These are phyloP conservation scores for Ophiostoma ulmi DNA, from an alignment of 2,329 filamentous ascomycete species.

Conservation along the genomic window DNA sequence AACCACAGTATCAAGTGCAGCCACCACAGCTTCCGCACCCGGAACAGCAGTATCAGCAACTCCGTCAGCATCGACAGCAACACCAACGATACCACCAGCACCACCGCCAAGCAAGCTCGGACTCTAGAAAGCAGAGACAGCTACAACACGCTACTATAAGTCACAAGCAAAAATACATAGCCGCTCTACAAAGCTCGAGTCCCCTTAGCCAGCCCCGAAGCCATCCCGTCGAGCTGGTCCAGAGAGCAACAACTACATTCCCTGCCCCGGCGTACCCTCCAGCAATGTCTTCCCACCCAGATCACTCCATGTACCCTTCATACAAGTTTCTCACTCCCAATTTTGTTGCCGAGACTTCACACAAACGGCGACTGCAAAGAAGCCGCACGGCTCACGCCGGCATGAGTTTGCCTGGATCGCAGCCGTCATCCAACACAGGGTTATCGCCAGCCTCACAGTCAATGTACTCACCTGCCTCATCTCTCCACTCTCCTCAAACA, in stretches of 20 bases:
- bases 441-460: background rate
- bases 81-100: background rate
- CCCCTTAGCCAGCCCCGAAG: background rate
- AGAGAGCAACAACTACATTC: background rate
- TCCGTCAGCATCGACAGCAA: background rate
- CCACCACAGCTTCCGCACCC: background rate
- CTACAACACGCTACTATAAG: background rate
- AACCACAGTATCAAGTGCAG: slow-evolving; percentile 1
- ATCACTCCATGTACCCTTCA: slow-evolving; percentile 22
- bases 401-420: background rate
- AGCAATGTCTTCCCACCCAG: slow-evolving; percentile 20
- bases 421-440: background rate
- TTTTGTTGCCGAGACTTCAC: slow-evolving; percentile 7
- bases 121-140: slow-evolving; percentile 2
- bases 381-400: background rate
- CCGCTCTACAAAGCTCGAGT: background rate
- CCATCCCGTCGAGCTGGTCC: slow-evolving; percentile 10
- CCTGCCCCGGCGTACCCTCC: slow-evolving; percentile 16
- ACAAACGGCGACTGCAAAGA: background rate
- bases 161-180: slow-evolving; percentile 8
- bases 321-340: slow-evolving; percentile 19
- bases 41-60: background rate
- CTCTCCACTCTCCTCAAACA: background rate
- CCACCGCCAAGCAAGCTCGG: background rate
- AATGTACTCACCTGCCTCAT: background rate